These are phyloP conservation scores for Ascochyta viciae-villosae DNA, from an alignment of 2,329 filamentous ascomycete genomes.

Conservation along the genomic window DNA sequence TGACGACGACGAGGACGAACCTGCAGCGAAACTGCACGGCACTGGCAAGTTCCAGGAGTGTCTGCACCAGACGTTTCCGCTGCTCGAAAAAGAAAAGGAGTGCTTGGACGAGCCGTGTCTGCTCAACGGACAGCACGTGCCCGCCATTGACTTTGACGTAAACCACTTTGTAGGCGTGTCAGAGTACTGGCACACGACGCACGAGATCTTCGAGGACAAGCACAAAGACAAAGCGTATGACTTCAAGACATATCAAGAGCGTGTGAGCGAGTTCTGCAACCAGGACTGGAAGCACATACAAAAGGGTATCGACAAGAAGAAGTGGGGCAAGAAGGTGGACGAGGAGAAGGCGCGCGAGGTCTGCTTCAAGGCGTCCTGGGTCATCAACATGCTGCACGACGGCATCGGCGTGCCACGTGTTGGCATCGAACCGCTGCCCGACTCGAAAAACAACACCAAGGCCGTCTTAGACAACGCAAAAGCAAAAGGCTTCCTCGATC, in stretches of 20 bases:
- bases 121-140: constrained; percentile 88
- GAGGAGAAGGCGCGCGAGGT: constrained; percentile 79
- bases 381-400: constrained; percentile 95
- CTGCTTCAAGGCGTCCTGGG: constrained; percentile 98
- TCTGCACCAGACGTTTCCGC: constrained; percentile 78
- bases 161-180: constrained; percentile 98
- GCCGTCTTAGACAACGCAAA: constrained; percentile 72
- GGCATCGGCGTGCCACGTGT: constrained; percentile 92
- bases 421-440: constrained; percentile 71
- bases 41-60: constrained; percentile 90
- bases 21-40: constrained; percentile 69
- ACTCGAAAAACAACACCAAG: constrained; percentile 73
- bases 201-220: constrained; percentile 84
- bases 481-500: constrained; percentile 76
- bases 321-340: constrained; percentile 78
- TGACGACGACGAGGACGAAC: constrained; percentile 27
- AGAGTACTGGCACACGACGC: constrained; percentile 98
- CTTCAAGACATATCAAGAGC: constrained; percentile 84
- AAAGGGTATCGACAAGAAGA: constrained; percentile 66
- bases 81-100: constrained; percentile 86
- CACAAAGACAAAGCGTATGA: constrained; percentile 84
- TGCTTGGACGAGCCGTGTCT: constrained; percentile 86
- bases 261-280: constrained; percentile 84
- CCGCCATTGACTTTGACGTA: constrained; percentile 93
- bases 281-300: constrained; percentile 82